These are phyloP conservation scores for Fusarium agapanthi DNA, from an alignment of 2,329 filamentous ascomycete species.

Conservation along the genomic window DNA sequence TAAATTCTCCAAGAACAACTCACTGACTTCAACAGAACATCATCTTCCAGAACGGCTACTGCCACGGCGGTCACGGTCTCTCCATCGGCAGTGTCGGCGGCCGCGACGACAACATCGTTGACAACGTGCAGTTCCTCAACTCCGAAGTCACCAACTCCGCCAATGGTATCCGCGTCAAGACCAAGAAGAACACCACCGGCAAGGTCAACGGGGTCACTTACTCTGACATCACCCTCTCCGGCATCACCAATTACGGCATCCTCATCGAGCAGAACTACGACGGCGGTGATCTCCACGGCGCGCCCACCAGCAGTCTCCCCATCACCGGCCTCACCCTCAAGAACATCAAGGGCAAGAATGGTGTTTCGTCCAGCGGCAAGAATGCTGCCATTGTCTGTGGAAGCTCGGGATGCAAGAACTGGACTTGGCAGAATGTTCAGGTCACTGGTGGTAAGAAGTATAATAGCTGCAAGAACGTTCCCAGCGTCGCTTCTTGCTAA, in stretches of 20 bases:
- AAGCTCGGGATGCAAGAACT: constrained; percentile 53
- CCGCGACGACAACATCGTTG: constrained; percentile 61
- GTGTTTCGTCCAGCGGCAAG: constrained; percentile 48
- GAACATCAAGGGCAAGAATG: constrained; percentile 51
- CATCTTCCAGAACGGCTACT: constrained; percentile 54
- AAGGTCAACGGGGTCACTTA: constrained; percentile 54
- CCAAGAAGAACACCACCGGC: constrained; percentile 55
- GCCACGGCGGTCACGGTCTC: constrained; percentile 55
- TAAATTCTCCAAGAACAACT: rapidly evolving
- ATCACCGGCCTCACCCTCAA: constrained; percentile 57
- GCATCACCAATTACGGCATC: constrained; percentile 49
- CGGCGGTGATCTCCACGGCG: constrained; percentile 55
- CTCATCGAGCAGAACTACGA: constrained; percentile 56
- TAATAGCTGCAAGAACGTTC: constrained; percentile 43
- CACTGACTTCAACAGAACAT: constrained; percentile 46
- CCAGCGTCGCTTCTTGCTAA: constrained; percentile 36
- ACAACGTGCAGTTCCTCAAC: constrained; percentile 58
- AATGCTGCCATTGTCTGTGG: constrained; percentile 65
- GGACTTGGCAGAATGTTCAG: constrained; percentile 60
- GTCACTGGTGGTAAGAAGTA: constrained; percentile 60
- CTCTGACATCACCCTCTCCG: constrained; percentile 52
- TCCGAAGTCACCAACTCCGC: constrained; percentile 59
- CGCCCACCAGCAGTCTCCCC: constrained; percentile 56
- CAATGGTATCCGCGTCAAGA: constrained; percentile 62
- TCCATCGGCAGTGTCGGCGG: constrained; percentile 56